Conservation (phyloP, 208 protist species). For the Acanthamoeba sp. region DNA sequence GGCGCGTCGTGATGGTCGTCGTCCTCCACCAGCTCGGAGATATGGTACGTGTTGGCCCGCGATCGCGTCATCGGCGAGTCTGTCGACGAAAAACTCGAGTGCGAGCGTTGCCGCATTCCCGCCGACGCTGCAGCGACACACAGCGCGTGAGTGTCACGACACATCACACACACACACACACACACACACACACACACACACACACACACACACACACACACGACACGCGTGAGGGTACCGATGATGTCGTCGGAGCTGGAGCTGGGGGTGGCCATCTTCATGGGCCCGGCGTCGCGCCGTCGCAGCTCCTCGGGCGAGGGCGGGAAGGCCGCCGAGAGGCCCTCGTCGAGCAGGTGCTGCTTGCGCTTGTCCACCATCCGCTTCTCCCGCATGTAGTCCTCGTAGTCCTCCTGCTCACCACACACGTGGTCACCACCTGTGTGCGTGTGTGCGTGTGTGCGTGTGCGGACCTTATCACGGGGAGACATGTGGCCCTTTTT, state of each 20-base stretch:
- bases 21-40: slow-evolving; percentile 38
- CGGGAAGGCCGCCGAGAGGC: slow-evolving; percentile 13
- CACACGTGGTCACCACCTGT: not conserved
- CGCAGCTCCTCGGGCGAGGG: slow-evolving; percentile 26
- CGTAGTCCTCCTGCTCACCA: not conserved
- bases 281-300: slow-evolving; percentile 4
- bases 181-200: no score
- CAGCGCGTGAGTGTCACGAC: not conserved
- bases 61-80: slow-evolving; percentile 3
- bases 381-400: slow-evolving; percentile 44
- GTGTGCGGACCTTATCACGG: slow-evolving; percentile 2
- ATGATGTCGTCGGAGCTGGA: slow-evolving; percentile 9
- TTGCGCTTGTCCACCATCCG: slow-evolving; percentile 18
- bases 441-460: not conserved
- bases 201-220: no score
- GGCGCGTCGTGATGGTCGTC: not conserved
- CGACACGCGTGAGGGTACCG: not conserved
- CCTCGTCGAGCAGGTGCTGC: slow-evolving; percentile 26
- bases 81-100: not conserved
- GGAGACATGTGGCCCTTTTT: not conserved
- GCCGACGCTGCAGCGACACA: not conserved
- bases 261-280: not conserved
- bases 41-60: slow-evolving; percentile 44
- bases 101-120: not conserved
- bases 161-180: not conserved